Conservation (phyloP, 2,329 filamentous ascomycete genomes). For the Calonectria pauciramosa region DNA sequence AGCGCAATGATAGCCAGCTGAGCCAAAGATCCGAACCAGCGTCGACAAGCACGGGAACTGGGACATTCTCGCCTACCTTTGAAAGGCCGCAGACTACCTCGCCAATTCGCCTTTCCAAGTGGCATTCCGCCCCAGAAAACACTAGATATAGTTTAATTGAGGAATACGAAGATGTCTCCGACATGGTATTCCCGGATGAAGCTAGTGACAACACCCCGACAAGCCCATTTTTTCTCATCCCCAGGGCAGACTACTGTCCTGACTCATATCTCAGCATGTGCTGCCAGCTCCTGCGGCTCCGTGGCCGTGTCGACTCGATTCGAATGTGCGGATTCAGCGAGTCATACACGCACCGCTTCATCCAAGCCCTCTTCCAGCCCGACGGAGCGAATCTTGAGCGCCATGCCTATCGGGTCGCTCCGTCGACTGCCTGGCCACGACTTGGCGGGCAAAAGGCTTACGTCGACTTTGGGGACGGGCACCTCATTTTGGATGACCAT, state of each 20-base stretch:
- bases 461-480: conserved; percentile 43
- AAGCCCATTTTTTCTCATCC: conserved; percentile 6
- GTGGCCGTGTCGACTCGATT: conserved; percentile 47
- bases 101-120: conserved; percentile 3
- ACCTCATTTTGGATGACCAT: conserved; percentile 40
- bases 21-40: conserved; percentile 22
- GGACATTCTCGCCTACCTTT: neutral
- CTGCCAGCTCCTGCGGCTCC: conserved; percentile 48
- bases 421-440: conserved; percentile 50
- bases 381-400: neutral
- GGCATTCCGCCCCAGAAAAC: neutral
- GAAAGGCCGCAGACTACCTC: conserved; percentile 10
- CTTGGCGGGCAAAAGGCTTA: conserved; percentile 47
- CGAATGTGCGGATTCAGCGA: conserved; percentile 55
- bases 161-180: neutral
- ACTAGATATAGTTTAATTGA: neutral
- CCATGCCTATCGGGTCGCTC: conserved; percentile 47
- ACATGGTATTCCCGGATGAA: neutral
- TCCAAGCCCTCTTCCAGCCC: conserved; percentile 45
- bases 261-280: conserved; percentile 50
- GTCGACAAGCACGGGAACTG: neutral
- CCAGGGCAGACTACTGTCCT: conserved; percentile 46
- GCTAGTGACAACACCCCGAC: neutral
- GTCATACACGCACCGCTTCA: conserved; percentile 45
- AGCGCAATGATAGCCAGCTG: conserved; percentile 24